A percentile compares a stretch with the other conserved stretches of the same genome.
phyloP scores from a whole-genome alignment of 768 basidiomycete species.

The Polyporus arcularius region DNA sequence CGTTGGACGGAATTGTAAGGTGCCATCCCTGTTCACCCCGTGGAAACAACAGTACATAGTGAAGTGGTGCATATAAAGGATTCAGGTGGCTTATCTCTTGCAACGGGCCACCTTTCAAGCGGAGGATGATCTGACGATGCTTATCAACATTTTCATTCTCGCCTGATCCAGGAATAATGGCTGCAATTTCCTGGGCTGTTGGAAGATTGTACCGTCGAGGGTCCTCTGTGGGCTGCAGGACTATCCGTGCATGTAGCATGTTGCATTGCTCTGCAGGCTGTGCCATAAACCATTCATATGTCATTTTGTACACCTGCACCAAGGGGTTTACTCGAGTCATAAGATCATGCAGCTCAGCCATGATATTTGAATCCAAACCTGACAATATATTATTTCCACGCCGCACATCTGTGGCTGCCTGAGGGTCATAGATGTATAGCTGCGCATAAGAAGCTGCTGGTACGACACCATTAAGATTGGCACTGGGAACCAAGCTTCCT shows the following conservation, averaged over 20 bases:
- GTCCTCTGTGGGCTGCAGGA: conserved; percentile 26
- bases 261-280: too few relatives aligned
- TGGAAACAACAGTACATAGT: conserved; percentile 49
- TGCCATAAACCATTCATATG: too few relatives aligned
- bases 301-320: too few relatives aligned
- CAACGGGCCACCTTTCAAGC: conserved; percentile 23
- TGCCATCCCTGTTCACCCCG: conserved; percentile 42
- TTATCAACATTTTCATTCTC: background rate
- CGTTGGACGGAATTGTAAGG: conserved; percentile 16
- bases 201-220: conserved; percentile 45
- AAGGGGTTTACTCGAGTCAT: too few relatives aligned
- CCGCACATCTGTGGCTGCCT: too few relatives aligned
- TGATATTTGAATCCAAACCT: too few relatives aligned
- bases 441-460: too few relatives aligned
- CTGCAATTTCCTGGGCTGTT: conserved; percentile 27
- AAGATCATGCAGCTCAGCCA: too few relatives aligned
- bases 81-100: conserved; percentile 36
- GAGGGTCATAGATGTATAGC: too few relatives aligned
- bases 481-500: too few relatives aligned
- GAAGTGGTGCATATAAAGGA: conserved; percentile 38
- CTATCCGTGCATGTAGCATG: conserved; percentile 14
- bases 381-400: too few relatives aligned
- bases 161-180: background rate
- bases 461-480: too few relatives aligned
- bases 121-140: conserved; percentile 38